phyloP scores from a whole-genome alignment of 345 rosid species.

The Orychophragmus violaceus region DNA sequence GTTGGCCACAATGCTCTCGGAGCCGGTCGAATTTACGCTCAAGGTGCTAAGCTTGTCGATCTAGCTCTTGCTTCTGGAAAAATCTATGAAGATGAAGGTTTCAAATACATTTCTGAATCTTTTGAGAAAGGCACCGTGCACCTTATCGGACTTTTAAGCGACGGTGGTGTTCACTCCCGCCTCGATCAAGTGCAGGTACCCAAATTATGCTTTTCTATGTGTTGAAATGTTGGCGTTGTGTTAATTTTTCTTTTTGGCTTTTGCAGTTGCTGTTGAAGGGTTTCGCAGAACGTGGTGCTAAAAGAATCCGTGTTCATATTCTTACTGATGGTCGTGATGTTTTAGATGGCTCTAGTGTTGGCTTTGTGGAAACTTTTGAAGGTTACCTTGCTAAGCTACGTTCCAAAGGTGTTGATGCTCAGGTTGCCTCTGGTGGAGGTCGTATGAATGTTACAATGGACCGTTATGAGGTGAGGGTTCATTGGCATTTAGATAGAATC shows the following conservation, averaged over 20 bases:
- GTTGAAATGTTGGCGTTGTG: neutral
- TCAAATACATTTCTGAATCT: conserved; percentile 53
- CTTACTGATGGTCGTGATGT: conserved; percentile 99
- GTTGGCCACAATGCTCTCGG: conserved; percentile 99
- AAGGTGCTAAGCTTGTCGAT: conserved; percentile 98
- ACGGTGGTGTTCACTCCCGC: conserved; percentile 98
- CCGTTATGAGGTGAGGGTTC: conserved; percentile 71
- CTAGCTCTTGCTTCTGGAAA: conserved; percentile 83
- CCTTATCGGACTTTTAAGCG: conserved; percentile 81
- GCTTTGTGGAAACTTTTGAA: conserved; percentile 81
- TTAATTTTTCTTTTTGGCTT: neutral
- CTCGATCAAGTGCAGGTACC: conserved; percentile 83
- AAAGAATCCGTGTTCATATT: conserved; percentile 83
- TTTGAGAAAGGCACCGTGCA: conserved; percentile 70
- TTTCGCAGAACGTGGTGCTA: conserved; percentile 73
- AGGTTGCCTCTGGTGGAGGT: conserved; percentile 96
- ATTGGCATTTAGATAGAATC: neutral
- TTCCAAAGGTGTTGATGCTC: conserved; percentile 78
- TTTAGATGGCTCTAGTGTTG: conserved; percentile 88
- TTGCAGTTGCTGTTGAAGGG: conserved; percentile 78
- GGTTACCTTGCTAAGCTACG: conserved; percentile 53
- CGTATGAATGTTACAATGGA: conserved; percentile 98
- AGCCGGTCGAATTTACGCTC: conserved; percentile 91
- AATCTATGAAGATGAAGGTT: conserved; percentile 80
- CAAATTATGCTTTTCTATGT: neutral